A percentile compares a stretch with the other conserved stretches of the same genome.
Evolutionary conservation across 2,329 filamentous ascomycete genomes (phyloP).

Genomic region (Didymellaceae sp.): DNA sequence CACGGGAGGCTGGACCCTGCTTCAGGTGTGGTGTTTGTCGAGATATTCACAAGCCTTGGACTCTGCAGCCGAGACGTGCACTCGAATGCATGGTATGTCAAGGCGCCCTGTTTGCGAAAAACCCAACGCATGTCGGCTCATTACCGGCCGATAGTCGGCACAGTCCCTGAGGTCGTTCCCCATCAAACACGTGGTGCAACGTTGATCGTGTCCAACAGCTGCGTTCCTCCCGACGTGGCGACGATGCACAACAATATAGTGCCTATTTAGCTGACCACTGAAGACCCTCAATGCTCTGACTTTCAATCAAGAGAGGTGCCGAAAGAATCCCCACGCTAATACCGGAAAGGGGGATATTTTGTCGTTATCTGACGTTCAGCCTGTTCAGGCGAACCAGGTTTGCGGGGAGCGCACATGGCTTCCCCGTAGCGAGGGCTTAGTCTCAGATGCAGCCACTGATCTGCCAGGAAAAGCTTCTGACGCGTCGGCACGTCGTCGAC

Average conservation of each 20-base stretch:
- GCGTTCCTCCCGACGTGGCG: neutral
- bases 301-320: neutral
- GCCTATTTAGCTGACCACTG: neutral
- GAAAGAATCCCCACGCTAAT: neutral
- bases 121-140: neutral
- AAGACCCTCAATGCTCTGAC: neutral
- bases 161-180: neutral
- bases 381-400: neutral
- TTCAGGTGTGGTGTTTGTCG: neutral
- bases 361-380: neutral
- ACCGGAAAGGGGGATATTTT: neutral
- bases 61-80: neutral
- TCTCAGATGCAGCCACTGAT: constrained; percentile 8
- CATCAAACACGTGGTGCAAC: constrained; percentile 1
- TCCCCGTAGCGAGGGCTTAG: constrained; percentile 4
- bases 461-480: neutral
- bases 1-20: neutral
- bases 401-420: constrained; percentile 16
- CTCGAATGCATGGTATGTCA: neutral
- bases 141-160: neutral
- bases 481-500: neutral
- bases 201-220: neutral
- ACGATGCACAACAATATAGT: neutral
- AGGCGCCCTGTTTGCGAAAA: too few species aligned
- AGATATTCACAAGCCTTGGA: neutral